Conservation (phyloP, 2,329 filamentous ascomycete species). For the Penicillium hordei region DNA sequence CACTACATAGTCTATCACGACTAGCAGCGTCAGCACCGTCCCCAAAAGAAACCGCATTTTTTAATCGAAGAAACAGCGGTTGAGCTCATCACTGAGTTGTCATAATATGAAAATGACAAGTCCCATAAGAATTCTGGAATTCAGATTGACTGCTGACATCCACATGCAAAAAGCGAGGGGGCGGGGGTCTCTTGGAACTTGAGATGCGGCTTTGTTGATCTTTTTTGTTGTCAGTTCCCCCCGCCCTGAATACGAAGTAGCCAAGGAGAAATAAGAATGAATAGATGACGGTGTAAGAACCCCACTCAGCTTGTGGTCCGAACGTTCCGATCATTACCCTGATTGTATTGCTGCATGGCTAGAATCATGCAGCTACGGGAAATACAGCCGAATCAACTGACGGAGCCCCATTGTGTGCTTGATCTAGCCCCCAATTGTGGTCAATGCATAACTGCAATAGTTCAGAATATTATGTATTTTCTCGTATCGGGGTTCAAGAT, state of each 20-base stretch:
- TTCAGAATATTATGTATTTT: not conserved
- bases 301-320: not conserved
- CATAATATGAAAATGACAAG: not conserved
- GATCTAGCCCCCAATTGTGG: not conserved
- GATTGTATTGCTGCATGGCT: not conserved
- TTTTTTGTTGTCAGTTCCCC: constrained; percentile 6
- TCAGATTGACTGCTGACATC: not conserved
- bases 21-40: not conserved
- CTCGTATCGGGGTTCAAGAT: not conserved
- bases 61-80: not conserved
- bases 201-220: constrained; percentile 9
- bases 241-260: constrained; percentile 1
- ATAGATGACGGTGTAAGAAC: not conserved
- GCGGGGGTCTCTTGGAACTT: not conserved
- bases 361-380: not conserved
- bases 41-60: constrained; percentile 3
- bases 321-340: not conserved
- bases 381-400: constrained; percentile 4
- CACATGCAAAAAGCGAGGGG: not conserved
- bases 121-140: too few relatives aligned
- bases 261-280: not conserved
- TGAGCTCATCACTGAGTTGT: not conserved
- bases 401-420: constrained; percentile 8
- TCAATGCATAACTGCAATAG: not conserved
- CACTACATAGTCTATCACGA: not conserved